Evolutionary conservation across 2,329 filamentous ascomycete species (phyloP).

Genomic region (Colletotrichum sublineola): DNA sequence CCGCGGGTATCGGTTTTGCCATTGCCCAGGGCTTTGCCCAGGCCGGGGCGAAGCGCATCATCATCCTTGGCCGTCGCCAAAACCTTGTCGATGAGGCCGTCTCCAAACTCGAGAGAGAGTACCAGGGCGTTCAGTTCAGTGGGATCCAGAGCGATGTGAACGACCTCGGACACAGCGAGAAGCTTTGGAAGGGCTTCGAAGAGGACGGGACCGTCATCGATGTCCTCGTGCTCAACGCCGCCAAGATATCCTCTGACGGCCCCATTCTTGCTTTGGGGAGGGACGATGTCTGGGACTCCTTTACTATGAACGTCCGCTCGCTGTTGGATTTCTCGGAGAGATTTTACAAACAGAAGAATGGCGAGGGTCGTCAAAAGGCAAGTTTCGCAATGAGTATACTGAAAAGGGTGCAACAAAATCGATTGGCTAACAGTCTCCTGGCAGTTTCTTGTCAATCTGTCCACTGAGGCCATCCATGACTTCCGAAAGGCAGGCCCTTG

Average conservation of each 20-base stretch:
- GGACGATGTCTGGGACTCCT: conserved; percentile 36
- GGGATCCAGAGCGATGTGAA: conserved; percentile 9
- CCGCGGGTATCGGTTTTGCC: conserved; percentile 74
- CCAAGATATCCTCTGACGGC: not conserved
- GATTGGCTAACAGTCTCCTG: not conserved
- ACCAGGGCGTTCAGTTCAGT: not conserved
- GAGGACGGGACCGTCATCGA: conserved; percentile 45
- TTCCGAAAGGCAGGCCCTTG: conserved; percentile 43
- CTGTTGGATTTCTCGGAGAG: conserved; percentile 31
- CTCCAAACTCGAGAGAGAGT: conserved; percentile 41
- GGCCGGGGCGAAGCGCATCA: conserved; percentile 55
- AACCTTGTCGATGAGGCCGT: conserved; percentile 50
- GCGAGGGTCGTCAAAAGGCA: conserved; percentile 44
- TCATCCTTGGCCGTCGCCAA: conserved; percentile 55
- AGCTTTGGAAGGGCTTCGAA: conserved; percentile 30
- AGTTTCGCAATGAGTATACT: not conserved
- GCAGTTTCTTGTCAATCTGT: conserved; percentile 51
- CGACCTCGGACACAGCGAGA: conserved; percentile 8
- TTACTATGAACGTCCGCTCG: conserved; percentile 40
- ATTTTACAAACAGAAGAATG: conserved; percentile 52
- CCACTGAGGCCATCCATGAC: conserved; percentile 49
- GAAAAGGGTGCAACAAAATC: not conserved
- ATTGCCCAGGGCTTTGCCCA: conserved; percentile 69
- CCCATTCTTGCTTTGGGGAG: conserved; percentile 33
- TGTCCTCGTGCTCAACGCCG: conserved; percentile 50